Conservation (phyloP, 306 rosid genomes). For the Cicer judaicum region DNA sequence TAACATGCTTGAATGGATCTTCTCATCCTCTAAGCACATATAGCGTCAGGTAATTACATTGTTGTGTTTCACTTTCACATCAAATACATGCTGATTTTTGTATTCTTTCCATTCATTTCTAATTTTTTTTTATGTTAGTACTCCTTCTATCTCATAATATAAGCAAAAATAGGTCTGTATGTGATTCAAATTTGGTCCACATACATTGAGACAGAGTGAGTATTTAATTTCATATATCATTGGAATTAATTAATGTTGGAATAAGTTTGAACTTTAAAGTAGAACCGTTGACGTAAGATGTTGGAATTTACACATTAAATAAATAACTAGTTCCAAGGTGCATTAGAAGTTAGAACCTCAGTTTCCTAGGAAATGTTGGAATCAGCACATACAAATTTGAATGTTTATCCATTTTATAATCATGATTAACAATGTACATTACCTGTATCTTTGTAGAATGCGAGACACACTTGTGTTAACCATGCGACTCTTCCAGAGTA, state of each 20-base stretch:
- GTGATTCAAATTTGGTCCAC: no score
- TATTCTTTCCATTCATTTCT: slow-evolving; percentile 1
- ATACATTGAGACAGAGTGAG: no score
- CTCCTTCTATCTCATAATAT: no score
- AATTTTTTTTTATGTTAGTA: neutral
- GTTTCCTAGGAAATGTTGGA: no score
- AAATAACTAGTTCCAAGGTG: neutral
- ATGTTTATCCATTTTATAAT: slow-evolving; percentile 33
- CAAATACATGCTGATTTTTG: slow-evolving; percentile 5
- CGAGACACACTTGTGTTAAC: slow-evolving; percentile 92
- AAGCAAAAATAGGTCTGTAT: no score
- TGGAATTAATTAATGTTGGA: neutral
- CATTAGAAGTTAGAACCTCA: neutral
- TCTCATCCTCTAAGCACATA: slow-evolving; percentile 71
- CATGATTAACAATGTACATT: slow-evolving; percentile 37
- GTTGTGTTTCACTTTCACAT: slow-evolving; percentile 30
- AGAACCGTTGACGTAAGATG: neutral
- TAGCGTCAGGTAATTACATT: slow-evolving; percentile 65
- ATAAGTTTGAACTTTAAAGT: neutral
- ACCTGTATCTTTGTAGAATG: slow-evolving; percentile 61
- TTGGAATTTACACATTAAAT: neutral
- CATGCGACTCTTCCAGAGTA: slow-evolving; percentile 87
- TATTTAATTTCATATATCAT: neutral
- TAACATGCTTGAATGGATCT: slow-evolving; percentile 79
- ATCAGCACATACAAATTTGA: neutral